Percentiles rank a stretch among this genome's conserved stretches.
Conservation (phyloP, 805 yeast species). For the Candida insectorum region DNA sequence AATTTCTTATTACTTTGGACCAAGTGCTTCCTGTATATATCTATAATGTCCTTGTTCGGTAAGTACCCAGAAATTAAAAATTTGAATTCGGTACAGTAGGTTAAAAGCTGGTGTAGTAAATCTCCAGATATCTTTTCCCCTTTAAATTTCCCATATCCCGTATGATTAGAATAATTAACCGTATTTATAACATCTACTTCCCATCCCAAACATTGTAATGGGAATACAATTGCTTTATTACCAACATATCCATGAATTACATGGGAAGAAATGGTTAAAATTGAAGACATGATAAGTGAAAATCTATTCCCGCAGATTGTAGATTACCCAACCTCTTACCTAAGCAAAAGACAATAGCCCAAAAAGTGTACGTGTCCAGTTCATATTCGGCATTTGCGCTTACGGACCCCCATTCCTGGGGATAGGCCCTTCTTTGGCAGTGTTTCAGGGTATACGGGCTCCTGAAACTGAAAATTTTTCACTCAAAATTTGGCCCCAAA, state of each 20-base stretch:
- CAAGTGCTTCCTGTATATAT: slow-evolving; percentile 14
- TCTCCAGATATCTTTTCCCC: slow-evolving; percentile 48
- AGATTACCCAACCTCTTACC: too few relatives aligned
- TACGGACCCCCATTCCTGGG: too few relatives aligned
- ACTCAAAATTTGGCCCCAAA: too few relatives aligned
- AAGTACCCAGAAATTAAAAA: slow-evolving; percentile 68
- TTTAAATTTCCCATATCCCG: slow-evolving; percentile 72
- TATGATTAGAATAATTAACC: slow-evolving; percentile 86
- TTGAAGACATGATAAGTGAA: slow-evolving; percentile 2
- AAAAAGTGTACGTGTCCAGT: too few relatives aligned
- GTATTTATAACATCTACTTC: slow-evolving; percentile 89
- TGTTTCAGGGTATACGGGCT: too few relatives aligned
- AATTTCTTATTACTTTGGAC: background rate
- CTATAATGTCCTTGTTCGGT: slow-evolving; percentile 52
- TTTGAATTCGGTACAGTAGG: slow-evolving; percentile 22
- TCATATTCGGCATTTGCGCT: too few relatives aligned
- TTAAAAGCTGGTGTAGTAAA: slow-evolving; percentile 44
- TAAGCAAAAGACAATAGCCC: too few relatives aligned
- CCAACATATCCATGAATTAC: slow-evolving; percentile 97
- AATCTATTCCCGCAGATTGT: too few relatives aligned
- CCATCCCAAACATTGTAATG: slow-evolving; percentile 85
- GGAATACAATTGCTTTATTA: slow-evolving; percentile 85
- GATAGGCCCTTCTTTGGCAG: too few relatives aligned
- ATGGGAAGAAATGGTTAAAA: slow-evolving; percentile 66
- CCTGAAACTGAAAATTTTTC: too few relatives aligned